Evolutionary conservation across 2,329 filamentous ascomycete genomes (phyloP).

Genomic region (Huntiella bhutanensis): DNA sequence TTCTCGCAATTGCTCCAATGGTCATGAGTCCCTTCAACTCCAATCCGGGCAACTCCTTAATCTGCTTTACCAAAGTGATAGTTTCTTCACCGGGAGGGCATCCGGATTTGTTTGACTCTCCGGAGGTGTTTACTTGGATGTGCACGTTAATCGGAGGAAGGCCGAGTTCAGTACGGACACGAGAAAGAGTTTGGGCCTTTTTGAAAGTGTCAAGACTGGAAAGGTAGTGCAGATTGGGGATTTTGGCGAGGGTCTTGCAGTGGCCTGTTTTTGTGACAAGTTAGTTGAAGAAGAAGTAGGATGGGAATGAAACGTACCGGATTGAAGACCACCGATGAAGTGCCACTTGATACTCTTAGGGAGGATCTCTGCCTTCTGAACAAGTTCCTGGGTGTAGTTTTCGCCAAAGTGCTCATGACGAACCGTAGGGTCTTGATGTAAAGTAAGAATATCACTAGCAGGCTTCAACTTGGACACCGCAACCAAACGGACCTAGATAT

Average conservation of each 20-base stretch:
- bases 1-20: slow-evolving; percentile 83
- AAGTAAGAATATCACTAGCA: slow-evolving; percentile 69
- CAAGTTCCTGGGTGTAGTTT: slow-evolving; percentile 85
- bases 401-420: slow-evolving; percentile 74
- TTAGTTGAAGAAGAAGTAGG: not conserved
- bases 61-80: slow-evolving; percentile 46
- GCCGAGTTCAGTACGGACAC: slow-evolving; percentile 45
- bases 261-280: slow-evolving; percentile 40
- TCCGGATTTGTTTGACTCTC: slow-evolving; percentile 71
- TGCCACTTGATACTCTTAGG: slow-evolving; percentile 73
- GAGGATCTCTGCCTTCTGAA: slow-evolving; percentile 65
- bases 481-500: slow-evolving; percentile 59
- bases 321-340: slow-evolving; percentile 88
- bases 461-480: slow-evolving; percentile 96
- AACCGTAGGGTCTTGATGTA: slow-evolving; percentile 40
- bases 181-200: slow-evolving; percentile 69
- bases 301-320: slow-evolving; percentile 23
- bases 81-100: slow-evolving; percentile 47
- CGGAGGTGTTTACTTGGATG: slow-evolving; percentile 90
- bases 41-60: slow-evolving; percentile 57
- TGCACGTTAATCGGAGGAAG: slow-evolving; percentile 43
- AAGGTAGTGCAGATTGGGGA: slow-evolving; percentile 79
- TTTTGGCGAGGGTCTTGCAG: slow-evolving; percentile 68
- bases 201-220: slow-evolving; percentile 77
- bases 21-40: slow-evolving; percentile 80